Base-by-base conservation (phyloP, 1,284 basidiomycete genomes). In the Sutorius eximius region DNA sequence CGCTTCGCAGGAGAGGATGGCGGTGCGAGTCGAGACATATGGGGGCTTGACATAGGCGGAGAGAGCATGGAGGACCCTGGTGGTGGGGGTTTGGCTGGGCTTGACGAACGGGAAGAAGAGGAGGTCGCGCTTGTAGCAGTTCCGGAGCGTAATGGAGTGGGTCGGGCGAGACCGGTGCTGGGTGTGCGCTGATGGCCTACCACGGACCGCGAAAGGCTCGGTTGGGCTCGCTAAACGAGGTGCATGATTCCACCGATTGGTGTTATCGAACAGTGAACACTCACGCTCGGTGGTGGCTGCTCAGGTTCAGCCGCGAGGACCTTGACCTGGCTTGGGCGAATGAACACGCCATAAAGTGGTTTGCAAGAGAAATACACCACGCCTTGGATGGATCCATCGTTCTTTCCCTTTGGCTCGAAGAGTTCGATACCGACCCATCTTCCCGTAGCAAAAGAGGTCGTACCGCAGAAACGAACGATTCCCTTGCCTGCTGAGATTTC, bases 391-490 rank as follows among this genome's bases (percentile, higher is more conserved):
- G 85, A 82, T 2, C 97, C 97, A 66, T 99, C 91, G 76, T 99
- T 99, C 86, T 98, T 98, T 38, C 97, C 97, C 43, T 85, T 88
- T 5, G 82, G 71, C 61, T 90, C 86, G 48, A 78, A 84, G 52
- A 99, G 83, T 69, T 95, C 93, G 55, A 99, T 85, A 15, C 97
- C 97, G 56, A 98, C 82, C 97, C 97, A 99, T 75, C 90, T 89
- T 0, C 97, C 97, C 2, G 85, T 71, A 15, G 93, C 85, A 70
- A 99, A 99, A 4, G 82, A 81, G 0, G 97, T 93, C 47, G 84
- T 68, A 0, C 97, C 97, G 42, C 81, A 82, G 78, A 95, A 99
- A 45, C 94, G 82, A 32, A 98, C 89, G 50, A 87, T 77, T 10
- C 97, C 97, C 47, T 82, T 80, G 13, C 94, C 95, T 42, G 87